phyloP scores from a whole-genome alignment of 2,329 filamentous ascomycete species.

The Ascochyta viciae-villosae region DNA sequence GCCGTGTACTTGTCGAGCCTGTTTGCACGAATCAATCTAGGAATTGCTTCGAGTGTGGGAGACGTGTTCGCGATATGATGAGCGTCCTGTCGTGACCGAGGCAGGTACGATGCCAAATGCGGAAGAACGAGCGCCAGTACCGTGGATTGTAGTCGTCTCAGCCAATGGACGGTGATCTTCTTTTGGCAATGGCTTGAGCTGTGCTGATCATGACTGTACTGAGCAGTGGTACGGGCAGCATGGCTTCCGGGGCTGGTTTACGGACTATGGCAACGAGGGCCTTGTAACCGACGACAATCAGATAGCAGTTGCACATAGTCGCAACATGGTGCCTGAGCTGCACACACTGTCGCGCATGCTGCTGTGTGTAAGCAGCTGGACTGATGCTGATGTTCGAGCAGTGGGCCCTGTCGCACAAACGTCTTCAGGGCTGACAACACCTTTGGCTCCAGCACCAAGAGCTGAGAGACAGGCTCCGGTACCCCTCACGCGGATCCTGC shows the following conservation, averaged over 20 bases:
- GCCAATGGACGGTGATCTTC: constrained; percentile 4
- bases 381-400: constrained; percentile 5
- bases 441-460: constrained; percentile 6
- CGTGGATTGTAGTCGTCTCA: not conserved
- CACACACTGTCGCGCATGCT: not conserved
- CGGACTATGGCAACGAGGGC: constrained; percentile 5
- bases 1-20: not conserved
- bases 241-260: constrained; percentile 2
- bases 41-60: not conserved
- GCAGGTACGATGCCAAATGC: constrained; percentile 12
- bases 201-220: constrained; percentile 13
- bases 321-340: not conserved
- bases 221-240: not conserved
- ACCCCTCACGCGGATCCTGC: constrained; percentile 21
- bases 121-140: constrained; percentile 14
- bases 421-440: constrained; percentile 3
- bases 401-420: constrained; percentile 5
- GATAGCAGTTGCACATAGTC: not conserved
- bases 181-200: constrained; percentile 2
- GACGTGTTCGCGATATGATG: not conserved
- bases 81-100: constrained; percentile 1
- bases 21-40: not conserved
- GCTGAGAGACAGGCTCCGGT: constrained; percentile 1
- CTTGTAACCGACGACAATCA: not conserved
- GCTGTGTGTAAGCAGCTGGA: not conserved